Conservation (phyloP, 106 monocot genomes). For the Dendrobium officinale region DNA sequence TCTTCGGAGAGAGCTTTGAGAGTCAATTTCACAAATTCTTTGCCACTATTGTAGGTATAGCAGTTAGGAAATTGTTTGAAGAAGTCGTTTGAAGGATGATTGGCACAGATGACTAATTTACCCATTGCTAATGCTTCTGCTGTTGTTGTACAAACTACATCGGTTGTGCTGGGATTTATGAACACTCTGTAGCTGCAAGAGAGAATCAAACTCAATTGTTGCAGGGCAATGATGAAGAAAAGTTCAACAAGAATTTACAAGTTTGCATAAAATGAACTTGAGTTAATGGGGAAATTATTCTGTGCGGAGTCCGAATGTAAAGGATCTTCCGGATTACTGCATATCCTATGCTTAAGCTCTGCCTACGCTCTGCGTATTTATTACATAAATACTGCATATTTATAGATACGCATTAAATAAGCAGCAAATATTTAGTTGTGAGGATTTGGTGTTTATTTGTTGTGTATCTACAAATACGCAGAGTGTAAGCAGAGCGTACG, state of each 20-base stretch:
- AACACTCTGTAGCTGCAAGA: conserved; percentile 76
- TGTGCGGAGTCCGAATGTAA: no score
- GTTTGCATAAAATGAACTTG: neutral
- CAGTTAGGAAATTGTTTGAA: conserved; percentile 84
- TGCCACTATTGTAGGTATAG: conserved; percentile 33
- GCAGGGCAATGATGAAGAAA: neutral
- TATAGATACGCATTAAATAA: no score
- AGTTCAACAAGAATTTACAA: neutral
- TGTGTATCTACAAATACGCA: no score
- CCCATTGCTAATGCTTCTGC: conserved; percentile 87
- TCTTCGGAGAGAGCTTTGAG: conserved; percentile 34
- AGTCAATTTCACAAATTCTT: conserved; percentile 51
- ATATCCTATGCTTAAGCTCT: no score
- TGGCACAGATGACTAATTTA: conserved; percentile 70
- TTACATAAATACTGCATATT: no score
- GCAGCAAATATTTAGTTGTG: no score
- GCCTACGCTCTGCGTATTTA: no score
- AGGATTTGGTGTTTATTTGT: no score
- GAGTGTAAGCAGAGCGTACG: no score
- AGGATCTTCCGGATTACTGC: no score
- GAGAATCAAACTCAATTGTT: conserved; percentile 2
- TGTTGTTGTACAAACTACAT: conserved; percentile 95
- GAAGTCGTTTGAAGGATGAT: conserved; percentile 80
- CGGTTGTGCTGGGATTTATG: conserved; percentile 80
- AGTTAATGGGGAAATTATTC: neutral